Evolutionary conservation across 2,329 filamentous ascomycete genomes (phyloP).

Genomic region (Cladosporium sp.): DNA sequence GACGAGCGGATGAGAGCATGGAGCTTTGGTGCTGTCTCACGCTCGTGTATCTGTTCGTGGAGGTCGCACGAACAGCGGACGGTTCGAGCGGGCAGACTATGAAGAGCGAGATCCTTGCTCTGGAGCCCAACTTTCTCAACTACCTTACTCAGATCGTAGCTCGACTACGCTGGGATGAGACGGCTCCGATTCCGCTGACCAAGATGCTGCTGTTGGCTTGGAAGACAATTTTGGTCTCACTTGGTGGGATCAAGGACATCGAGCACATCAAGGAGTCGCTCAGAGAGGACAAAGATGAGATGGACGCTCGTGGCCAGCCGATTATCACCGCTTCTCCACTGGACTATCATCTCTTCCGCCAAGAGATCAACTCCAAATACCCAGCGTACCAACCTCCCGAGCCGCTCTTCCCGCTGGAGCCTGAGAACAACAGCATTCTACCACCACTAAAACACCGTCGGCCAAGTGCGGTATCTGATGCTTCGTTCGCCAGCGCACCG

Average conservation of each 20-base stretch:
- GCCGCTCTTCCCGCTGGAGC: constrained; percentile 74
- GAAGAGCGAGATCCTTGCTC: constrained; percentile 28
- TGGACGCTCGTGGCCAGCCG: constrained; percentile 58
- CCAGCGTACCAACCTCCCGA: constrained; percentile 89
- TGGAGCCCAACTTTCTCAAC: constrained; percentile 59
- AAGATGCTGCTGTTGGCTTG: constrained; percentile 67
- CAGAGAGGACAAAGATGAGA: constrained; percentile 52
- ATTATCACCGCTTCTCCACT: constrained; percentile 87
- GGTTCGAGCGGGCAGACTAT: constrained; percentile 21
- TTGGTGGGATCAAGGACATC: constrained; percentile 72
- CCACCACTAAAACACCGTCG: constrained; percentile 75
- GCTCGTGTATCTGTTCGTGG: constrained; percentile 44
- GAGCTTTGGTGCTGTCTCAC: constrained; percentile 47
- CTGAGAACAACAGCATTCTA: constrained; percentile 84
- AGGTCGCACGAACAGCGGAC: constrained; percentile 34
- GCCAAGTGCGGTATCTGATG: constrained; percentile 31
- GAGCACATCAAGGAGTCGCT: constrained; percentile 67
- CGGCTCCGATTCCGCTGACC: constrained; percentile 52
- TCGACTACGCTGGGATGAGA: constrained; percentile 50
- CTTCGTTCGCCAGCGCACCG: constrained; percentile 41
- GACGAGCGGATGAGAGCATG: constrained; percentile 26
- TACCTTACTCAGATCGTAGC: constrained; percentile 60
- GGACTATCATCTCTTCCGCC: constrained; percentile 92
- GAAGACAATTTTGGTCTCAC: constrained; percentile 82
- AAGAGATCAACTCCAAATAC: constrained; percentile 97